Base-by-base conservation (phyloP, 208 protist genomes). In the Wallacemonas sp. region DNA sequence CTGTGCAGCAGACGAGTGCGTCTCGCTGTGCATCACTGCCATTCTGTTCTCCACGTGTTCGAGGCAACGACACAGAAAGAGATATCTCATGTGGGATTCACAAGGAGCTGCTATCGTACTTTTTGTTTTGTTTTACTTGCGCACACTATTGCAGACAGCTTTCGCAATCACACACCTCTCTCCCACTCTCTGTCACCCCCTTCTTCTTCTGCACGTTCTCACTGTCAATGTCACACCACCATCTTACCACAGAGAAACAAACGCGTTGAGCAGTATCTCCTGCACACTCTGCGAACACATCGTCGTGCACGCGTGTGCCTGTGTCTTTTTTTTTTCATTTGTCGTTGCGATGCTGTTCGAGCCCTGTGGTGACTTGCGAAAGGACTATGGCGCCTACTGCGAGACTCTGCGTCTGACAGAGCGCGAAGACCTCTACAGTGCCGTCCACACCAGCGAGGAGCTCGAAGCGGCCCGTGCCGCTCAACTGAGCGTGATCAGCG, bases 381-480 rank as follows among this genome's bases (percentile, higher is more conserved):
- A 86, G 57, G 92, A 96, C 63, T 96, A 96, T 61, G 74, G 85
- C 60, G 92, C 89, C 5, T 96, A 88, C 72, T 96, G 92, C 72
- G 85, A 95, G 64, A 81, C 78, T 1, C 77, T 94, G 17, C 77
- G 81, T 2, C 71, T 86, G 23, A 92, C 78, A 0, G 92, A 96
- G 80, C 72, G 92, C 21, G 92, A 96, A 65, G 88, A 95, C 12
- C 58, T 96, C 32, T 90, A 88, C 68, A 79, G 79, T 46, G 72
- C 80, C 14, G 76, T 94, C 24, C 48, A 68, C 49, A 85, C 81
- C 24, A 70, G 68, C 41, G 55, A 65, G 48, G 73, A 83, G 30
- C 54, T 44, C 16, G 61, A 26, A 32, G 29, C 41, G 8, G 46
- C 43, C 26, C 41, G 38, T 14, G 43, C 12, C 6, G 43, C 3